Evolutionary conservation across 2,329 filamentous ascomycete genomes (phyloP), one percentile per base, ranked within the genome.

Genomic region (Chrysoporthe cubensis): DNA sequence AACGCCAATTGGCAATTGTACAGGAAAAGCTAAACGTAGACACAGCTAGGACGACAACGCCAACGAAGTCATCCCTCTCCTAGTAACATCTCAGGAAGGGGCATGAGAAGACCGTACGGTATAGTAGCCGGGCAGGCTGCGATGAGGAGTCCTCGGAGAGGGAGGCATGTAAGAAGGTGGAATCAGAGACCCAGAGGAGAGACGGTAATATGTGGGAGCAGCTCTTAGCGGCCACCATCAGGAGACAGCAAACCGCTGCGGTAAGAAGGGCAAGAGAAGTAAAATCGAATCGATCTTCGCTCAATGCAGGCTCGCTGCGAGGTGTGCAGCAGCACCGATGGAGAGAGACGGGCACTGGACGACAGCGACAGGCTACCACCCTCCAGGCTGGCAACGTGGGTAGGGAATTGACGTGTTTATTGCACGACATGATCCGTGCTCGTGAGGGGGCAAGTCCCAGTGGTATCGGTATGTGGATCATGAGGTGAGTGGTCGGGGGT

Each of bases 31-130:
- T 71, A 70, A 73, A 70, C 44, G 62, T 74, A 56, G 67, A 21
- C 66, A 66, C 56, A 57, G 48, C 64, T 63, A 71, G 59, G 48
- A 60, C 72, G 77, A 76, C 75, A 72, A 77, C 75, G 74, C 77
- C 75, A 73, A 74, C 75, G 77, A 78, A 73, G 74, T 75, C 70
- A 77, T 75, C 72, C 75, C 70, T 69, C 71, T 71, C 69, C 73
- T 74, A 73, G 76, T 76, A 74, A 68, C 68, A 69, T 64, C 68
- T 68, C 67, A 61, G 67, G 66, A 52, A 62, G 69, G 57, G 54
- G 59, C 69, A 65, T 50, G 69, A 48, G 67, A 62, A 70, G 71
- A 59, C 70, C 66, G 71, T 61, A 71, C 73, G 71, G 73, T 66
- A 66, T 71, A 69, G 71, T 66, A 73, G 66, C 69, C 60, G 71